Evolutionary conservation across 208 protist species (phyloP), one percentile per base, ranked within the genome.

Genomic region (Acanthamoeba triangularis): DNA sequence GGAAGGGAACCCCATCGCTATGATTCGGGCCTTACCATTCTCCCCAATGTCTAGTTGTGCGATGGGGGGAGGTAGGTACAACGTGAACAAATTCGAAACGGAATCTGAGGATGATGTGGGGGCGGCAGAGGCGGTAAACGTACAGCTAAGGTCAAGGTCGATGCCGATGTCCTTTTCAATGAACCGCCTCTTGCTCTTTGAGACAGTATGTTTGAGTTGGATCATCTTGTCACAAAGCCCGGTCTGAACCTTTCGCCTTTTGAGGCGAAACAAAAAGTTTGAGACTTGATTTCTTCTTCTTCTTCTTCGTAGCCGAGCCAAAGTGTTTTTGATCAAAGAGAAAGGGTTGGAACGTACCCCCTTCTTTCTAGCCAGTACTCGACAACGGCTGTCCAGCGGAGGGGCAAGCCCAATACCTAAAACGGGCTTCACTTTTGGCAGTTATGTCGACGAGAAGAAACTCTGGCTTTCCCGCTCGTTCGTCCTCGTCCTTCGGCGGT

Each of bases 31-130:
- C 14, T 59, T 59, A 0, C 25, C 59, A 25, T 1, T n/a, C 23
- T n/a, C 59, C 11, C 59, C 59, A 18, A 88, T 88, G 80, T 88
- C 80, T 88, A n/a, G n/a, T n/a, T n/a, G n/a, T n/a, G n/a, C n/a
- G 80, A 16, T 33, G 30, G 14, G 76, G 25, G 25, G 7, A 1
- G 44, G 25, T 1, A 0, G 25, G 44, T 0, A 54, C 49, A 23
- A 59, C 7, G 7, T 59, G 52, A 16, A 59, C 52, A 59, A 59
- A 59, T n/a, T 59, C 52, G 16, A 59, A 59, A 16, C 7, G 52
- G 16, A 18, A 59, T 59, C 16, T 7, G 16, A 59, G 52, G 52
- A 18, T 59, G 44, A 16, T 30, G 76, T 56, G 72, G 33, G 3
- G 20, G 3, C 72, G 37, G 33, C 14, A 54, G 3, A 49, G 1